Evolutionary conservation across 2,329 filamentous ascomycete genomes (phyloP).

Genomic region (Phaeosphaeria sp.): DNA sequence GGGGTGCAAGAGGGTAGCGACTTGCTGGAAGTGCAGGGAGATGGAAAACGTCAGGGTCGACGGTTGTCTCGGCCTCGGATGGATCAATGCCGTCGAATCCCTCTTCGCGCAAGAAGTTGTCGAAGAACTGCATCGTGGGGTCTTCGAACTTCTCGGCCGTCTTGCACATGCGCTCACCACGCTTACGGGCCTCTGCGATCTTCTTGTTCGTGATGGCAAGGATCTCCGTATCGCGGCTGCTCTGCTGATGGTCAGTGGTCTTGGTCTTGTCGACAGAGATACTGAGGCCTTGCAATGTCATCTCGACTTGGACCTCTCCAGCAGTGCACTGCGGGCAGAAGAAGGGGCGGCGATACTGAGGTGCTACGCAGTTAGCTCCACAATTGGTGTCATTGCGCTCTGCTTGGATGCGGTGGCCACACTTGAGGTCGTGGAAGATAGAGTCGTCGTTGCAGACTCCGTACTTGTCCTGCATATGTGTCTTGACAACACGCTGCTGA

Average conservation of each 20-base stretch:
- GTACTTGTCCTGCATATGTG: background rate
- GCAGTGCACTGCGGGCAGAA: conserved; percentile 1
- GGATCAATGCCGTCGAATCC: background rate
- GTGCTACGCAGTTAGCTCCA: background rate
- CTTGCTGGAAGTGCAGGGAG: no score
- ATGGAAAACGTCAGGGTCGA: background rate
- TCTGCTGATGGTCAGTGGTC: background rate
- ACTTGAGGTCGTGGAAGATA: conserved; percentile 1
- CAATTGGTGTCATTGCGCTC: background rate
- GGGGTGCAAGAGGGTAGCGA: no score
- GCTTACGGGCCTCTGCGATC: background rate
- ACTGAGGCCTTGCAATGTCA: background rate
- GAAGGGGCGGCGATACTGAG: background rate
- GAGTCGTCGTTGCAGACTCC: background rate
- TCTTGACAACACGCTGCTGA: background rate
- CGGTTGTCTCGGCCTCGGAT: background rate
- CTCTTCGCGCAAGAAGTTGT: background rate
- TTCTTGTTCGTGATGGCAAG: background rate
- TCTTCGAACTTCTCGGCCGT: background rate
- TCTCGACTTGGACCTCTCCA: background rate
- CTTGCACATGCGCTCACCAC: background rate
- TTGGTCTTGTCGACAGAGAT: background rate
- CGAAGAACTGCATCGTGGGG: conserved; percentile 1
- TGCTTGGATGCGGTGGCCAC: conserved; percentile 1
- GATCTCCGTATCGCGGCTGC: background rate